A percentile compares a stretch with the other conserved stretches of the same genome.
These are phyloP conservation scores for Nigrograna mackinnonii DNA, from an alignment of 2,329 filamentous ascomycete species.

Conservation along the genomic window DNA sequence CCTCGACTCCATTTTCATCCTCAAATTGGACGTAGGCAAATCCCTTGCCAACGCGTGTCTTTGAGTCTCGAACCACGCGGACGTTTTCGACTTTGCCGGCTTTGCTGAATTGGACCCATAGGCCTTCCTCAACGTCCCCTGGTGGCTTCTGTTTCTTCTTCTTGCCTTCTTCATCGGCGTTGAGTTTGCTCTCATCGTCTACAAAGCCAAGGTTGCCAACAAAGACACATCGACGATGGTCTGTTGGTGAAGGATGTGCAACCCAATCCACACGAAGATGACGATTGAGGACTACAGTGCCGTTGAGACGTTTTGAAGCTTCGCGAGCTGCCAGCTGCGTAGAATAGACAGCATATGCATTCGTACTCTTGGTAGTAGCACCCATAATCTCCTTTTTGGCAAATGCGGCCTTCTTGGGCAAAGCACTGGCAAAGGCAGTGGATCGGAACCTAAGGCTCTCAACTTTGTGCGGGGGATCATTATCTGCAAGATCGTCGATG, in stretches of 20 bases:
- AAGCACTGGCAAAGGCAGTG: conserved; percentile 77
- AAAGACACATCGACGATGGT: conserved; percentile 90
- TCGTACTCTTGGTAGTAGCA: conserved; percentile 87
- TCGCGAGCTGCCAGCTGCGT: conserved; percentile 74
- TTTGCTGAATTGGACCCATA: conserved; percentile 80
- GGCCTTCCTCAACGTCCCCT: conserved; percentile 87
- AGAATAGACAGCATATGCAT: conserved; percentile 91
- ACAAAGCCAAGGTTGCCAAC: conserved; percentile 96
- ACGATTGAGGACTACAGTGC: conserved; percentile 78
- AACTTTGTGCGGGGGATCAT: conserved; percentile 67
- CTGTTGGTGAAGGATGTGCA: conserved; percentile 79
- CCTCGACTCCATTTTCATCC: conserved; percentile 85
- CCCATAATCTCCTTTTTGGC: conserved; percentile 90
- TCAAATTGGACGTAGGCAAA: conserved; percentile 97
- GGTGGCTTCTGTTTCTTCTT: conserved; percentile 72
- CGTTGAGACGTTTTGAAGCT: conserved; percentile 79
- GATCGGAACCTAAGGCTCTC: conserved; percentile 95
- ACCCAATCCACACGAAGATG: conserved; percentile 91
- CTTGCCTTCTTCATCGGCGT: conserved; percentile 63
- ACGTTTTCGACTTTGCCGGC: conserved; percentile 89
- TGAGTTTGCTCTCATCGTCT: conserved; percentile 79
- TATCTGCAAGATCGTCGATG: conserved; percentile 56
- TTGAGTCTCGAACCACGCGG: conserved; percentile 84
- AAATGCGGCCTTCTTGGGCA: conserved; percentile 93
- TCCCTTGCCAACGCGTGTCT: conserved; percentile 92